Base-by-base conservation (phyloP, 2,329 filamentous ascomycete genomes). In the Aspergillus costaricaensis region DNA sequence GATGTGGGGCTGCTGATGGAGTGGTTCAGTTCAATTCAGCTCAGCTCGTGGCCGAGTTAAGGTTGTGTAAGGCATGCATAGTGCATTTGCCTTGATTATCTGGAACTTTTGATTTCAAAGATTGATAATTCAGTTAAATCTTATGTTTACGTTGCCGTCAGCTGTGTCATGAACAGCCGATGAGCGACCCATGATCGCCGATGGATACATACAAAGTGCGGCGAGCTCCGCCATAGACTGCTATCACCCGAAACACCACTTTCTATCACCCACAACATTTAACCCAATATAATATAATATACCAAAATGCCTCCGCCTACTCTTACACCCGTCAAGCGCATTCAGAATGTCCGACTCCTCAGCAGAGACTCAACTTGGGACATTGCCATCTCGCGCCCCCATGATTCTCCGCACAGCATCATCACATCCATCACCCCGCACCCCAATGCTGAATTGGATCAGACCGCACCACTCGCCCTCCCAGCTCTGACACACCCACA, bases 401-500 rank as follows among this genome's bases (percentile, higher is more conserved):
- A 25, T 17, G 41, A 23, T 6, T 15, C 41, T 23, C 7, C 27
- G 30, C 50, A 61, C 7, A 70, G 70, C 10, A 62, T 55, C 6
- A 72, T 78, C 60, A 58, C 57, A 9, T 70, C 70, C 14, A 67
- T 78, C 59, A 67, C 67, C 64, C 48, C 56, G 32, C 51, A 59
- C 47, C 27, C 17, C 14, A 17, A 23, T 36, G 49, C 43, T 49
- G 15, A 36, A 8, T 44, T 14, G 12, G 12, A 57, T 32, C 7
- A 68, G 68, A 23, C 65, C 43, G 48, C 62, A 27, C 69, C 72
- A 5, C 69, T 76, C 27, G 70, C 75, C 5, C 72, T 86, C 53
- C 85, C 86, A 3, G 81, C 83, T 8, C 80, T 91, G 3, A 90
- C 88, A 65, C 89, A 91, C 69, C 88, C 89, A 7, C 89, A 91